Conservation (phyloP, 2,329 filamentous ascomycete species). For the Colletotrichum sp. region DNA sequence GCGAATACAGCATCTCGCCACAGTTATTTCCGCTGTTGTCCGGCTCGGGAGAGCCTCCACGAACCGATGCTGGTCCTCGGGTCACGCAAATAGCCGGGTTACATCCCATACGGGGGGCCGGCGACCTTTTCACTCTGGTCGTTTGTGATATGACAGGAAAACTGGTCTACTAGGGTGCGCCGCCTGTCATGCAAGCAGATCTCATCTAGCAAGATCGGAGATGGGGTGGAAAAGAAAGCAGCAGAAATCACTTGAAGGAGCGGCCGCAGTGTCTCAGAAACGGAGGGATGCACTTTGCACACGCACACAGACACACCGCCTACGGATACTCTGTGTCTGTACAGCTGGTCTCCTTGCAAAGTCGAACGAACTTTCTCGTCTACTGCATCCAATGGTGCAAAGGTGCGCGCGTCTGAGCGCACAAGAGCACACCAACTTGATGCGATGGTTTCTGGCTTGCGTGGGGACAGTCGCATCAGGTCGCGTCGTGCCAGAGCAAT, state of each 20-base stretch:
- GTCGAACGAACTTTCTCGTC: neutral
- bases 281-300: neutral
- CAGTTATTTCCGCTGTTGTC: neutral
- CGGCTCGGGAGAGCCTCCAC: neutral
- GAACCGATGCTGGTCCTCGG: neutral
- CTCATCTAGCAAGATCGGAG: conserved; percentile 1
- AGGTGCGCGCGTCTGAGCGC: neutral
- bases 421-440: conserved; percentile 1
- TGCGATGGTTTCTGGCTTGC: neutral
- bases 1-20: neutral
- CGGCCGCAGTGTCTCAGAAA: neutral
- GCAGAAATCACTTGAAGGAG: neutral
- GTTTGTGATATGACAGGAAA: neutral
- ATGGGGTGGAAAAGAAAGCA: neutral
- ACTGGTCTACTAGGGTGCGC: neutral
- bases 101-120: neutral
- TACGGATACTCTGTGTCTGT: neutral
- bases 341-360: neutral
- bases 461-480: neutral
- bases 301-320: neutral
- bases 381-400: neutral
- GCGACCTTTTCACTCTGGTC: neutral
- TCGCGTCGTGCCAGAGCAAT: neutral
- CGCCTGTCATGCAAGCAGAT: neutral
- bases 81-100: neutral